Evolutionary conservation across 2,329 filamentous ascomycete genomes (phyloP).

Genomic region (Penicillium sp.): DNA sequence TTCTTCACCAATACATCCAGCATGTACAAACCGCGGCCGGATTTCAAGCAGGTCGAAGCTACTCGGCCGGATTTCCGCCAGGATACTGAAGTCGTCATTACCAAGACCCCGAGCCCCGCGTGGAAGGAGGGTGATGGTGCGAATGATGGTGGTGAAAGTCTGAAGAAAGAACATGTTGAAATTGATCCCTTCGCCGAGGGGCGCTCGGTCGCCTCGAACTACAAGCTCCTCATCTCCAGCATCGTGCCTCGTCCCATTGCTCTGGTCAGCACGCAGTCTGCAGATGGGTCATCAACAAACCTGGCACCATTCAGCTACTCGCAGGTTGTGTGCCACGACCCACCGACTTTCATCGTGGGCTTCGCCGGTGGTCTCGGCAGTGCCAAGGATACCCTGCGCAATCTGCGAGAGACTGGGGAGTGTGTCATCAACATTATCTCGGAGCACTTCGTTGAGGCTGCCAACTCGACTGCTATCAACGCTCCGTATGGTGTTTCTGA

Average conservation of each 20-base stretch:
- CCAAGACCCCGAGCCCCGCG: constrained; percentile 42
- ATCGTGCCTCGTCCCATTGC: constrained; percentile 81
- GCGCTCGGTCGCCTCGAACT: constrained; percentile 70
- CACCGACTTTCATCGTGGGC: constrained; percentile 73
- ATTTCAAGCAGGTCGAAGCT: constrained; percentile 43
- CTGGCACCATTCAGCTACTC: constrained; percentile 88
- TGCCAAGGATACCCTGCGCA: constrained; percentile 77
- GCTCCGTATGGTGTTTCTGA: constrained; percentile 74
- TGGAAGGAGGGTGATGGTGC: constrained; percentile 47
- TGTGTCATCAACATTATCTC: constrained; percentile 85
- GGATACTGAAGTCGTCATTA: constrained; percentile 34
- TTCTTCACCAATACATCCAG: constrained; percentile 21
- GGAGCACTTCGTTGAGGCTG: constrained; percentile 82
- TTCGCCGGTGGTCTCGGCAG: constrained; percentile 57
- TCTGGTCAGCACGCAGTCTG: constrained; percentile 58
- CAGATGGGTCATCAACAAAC: constrained; percentile 68
- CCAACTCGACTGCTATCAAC: constrained; percentile 77
- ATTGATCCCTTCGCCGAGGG: constrained; percentile 79
- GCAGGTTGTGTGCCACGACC: constrained; percentile 80
- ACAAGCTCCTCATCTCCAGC: constrained; percentile 84
- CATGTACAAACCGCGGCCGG: constrained; percentile 26
- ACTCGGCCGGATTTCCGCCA: constrained; percentile 44
- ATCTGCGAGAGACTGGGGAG: constrained; percentile 69
- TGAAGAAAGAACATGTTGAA: constrained; percentile 63
- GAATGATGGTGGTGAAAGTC: constrained; percentile 47